Percentiles rank a stretch among this genome's conserved stretches.
phyloP scores from a whole-genome alignment of 176 grass and related monocot genomes.

The Leersia perrieri region DNA sequence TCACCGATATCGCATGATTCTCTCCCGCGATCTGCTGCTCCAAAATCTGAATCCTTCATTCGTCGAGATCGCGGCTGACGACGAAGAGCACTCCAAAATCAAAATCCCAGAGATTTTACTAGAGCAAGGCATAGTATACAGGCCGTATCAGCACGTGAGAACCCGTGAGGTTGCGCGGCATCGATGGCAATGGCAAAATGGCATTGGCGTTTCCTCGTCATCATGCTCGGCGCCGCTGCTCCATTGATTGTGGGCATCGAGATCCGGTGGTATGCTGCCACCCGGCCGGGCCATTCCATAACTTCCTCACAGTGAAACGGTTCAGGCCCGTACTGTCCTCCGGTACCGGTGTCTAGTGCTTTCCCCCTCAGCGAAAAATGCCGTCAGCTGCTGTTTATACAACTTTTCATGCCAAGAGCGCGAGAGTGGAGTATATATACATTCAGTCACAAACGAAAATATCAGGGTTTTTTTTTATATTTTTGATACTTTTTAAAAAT shows the following conservation, averaged over 20 bases:
- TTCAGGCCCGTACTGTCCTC: not conserved
- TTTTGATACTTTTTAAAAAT: too few relatives aligned
- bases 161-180: not conserved
- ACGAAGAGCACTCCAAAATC: not conserved
- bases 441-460: not conserved
- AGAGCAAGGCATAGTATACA: not conserved
- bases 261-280: not conserved
- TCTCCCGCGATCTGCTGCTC: not conserved
- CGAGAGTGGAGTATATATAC: not conserved
- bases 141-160: slow-evolving; percentile 11
- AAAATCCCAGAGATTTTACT: not conserved
- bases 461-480: too few relatives aligned
- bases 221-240: not conserved
- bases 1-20: not conserved
- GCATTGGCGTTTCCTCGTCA: not conserved
- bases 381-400: not conserved
- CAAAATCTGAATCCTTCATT: not conserved
- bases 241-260: not conserved
- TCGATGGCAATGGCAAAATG: not conserved
- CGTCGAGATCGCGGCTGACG: not conserved
- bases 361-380: not conserved
- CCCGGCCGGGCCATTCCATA: slow-evolving; percentile 10
- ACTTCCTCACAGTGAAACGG: slow-evolving; percentile 8
- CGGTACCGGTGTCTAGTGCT: not conserved
- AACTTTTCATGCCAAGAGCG: not conserved